Percentiles rank a stretch among this genome's conserved stretches.
Conservation (phyloP, 2,329 filamentous ascomycete genomes). For the Aspergillus quadricinctus region DNA sequence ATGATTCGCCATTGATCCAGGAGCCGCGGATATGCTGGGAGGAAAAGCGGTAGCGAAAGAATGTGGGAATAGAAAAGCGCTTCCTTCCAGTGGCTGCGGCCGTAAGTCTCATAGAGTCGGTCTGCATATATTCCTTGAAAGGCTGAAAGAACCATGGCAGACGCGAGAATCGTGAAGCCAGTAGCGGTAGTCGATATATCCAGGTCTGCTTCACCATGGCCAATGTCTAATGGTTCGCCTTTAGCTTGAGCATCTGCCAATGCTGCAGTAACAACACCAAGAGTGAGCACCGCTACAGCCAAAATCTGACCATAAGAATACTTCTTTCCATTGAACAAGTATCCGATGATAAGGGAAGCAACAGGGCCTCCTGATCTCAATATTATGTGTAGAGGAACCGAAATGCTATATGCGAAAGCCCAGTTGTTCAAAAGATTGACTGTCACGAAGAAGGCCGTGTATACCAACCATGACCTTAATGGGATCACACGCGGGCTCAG, state of each 20-base stretch:
- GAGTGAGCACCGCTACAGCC: conserved; percentile 76
- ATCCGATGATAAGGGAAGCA: conserved; percentile 89
- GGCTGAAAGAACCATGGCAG: conserved; percentile 85
- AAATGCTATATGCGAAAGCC: conserved; percentile 95
- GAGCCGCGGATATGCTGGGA: conserved; percentile 35
- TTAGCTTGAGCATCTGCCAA: conserved; percentile 85
- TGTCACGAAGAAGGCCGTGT: conserved; percentile 83
- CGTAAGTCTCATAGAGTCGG: conserved; percentile 78
- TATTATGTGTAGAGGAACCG: conserved; percentile 94
- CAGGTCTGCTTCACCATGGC: conserved; percentile 33
- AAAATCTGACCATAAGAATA: conserved; percentile 77
- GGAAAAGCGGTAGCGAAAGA: conserved; percentile 44
- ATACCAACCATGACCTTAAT: conserved; percentile 76
- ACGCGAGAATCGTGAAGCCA: conserved; percentile 78
- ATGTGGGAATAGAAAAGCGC: conserved; percentile 87
- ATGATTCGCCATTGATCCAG: conserved; percentile 33
- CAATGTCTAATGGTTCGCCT: conserved; percentile 42
- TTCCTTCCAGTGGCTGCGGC: conserved; percentile 81
- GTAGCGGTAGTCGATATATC: conserved; percentile 37
- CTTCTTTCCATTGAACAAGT: conserved; percentile 69
- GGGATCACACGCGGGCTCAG: conserved; percentile 76
- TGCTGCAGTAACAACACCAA: conserved; percentile 81
- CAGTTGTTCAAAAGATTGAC: conserved; percentile 98
- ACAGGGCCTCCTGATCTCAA: conserved; percentile 92
- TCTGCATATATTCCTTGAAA: conserved; percentile 96